Conservation (phyloP, 2,329 filamentous ascomycete genomes). For the Fusarium duplospermum region DNA sequence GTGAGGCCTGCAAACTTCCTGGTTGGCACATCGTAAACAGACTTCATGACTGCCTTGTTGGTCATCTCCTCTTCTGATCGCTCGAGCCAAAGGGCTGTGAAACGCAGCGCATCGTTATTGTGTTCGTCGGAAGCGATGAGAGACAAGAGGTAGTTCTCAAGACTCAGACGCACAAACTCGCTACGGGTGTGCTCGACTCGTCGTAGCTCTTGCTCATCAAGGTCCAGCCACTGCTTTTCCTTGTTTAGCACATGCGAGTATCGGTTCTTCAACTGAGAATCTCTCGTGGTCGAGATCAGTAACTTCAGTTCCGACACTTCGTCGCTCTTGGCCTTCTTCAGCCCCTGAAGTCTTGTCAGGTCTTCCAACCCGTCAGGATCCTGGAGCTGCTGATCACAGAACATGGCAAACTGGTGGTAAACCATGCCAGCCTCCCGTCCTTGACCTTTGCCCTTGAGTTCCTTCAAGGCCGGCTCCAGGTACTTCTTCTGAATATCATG, state of each 20-base stretch:
- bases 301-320: constrained; percentile 81
- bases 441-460: constrained; percentile 75
- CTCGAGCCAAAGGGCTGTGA: constrained; percentile 94
- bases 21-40: constrained; percentile 82
- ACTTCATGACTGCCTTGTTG: constrained; percentile 78
- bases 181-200: constrained; percentile 81
- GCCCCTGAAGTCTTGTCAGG: constrained; percentile 79
- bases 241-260: constrained; percentile 73
- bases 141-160: constrained; percentile 93
- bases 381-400: constrained; percentile 94
- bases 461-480: constrained; percentile 83
- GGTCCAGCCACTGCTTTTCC: constrained; percentile 88
- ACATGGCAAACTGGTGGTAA: constrained; percentile 93
- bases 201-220: constrained; percentile 88
- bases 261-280: constrained; percentile 65
- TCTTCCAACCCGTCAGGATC: constrained; percentile 88
- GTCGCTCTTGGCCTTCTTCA: constrained; percentile 82
- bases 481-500: constrained; percentile 91
- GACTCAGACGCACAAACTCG: constrained; percentile 85
- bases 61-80: constrained; percentile 80
- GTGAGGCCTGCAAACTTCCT: constrained; percentile 92
- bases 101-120: constrained; percentile 89
- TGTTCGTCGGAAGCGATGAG: constrained; percentile 87
- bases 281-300: constrained; percentile 62
- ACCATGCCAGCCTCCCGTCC: constrained; percentile 85